Evolutionary conservation across 2,329 filamentous ascomycete genomes (phyloP).

Genomic region (Arthroderma sp.): DNA sequence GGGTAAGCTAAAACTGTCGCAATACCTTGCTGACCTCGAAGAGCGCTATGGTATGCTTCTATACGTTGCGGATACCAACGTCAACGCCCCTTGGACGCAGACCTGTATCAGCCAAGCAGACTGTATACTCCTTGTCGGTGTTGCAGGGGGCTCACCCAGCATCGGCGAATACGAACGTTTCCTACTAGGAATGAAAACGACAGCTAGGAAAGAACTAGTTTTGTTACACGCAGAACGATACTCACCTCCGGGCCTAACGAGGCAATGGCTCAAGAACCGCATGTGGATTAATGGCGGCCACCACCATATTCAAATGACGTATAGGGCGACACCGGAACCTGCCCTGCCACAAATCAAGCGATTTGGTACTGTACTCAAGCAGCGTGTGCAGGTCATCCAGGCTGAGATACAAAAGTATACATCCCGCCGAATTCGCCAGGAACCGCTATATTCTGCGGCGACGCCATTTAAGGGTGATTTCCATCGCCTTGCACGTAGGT

Average conservation of each 20-base stretch:
- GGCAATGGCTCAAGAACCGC: conserved; percentile 81
- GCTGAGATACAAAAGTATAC: conserved; percentile 98
- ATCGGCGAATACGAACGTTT: conserved; percentile 97
- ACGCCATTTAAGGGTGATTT: conserved; percentile 95
- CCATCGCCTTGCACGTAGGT: conserved; percentile 73
- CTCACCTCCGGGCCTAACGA: conserved; percentile 69
- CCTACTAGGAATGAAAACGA: conserved; percentile 92
- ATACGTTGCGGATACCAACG: conserved; percentile 91
- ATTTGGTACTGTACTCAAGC: conserved; percentile 75
- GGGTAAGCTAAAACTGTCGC: conserved; percentile 88
- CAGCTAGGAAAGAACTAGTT: conserved; percentile 83
- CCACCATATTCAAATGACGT: conserved; percentile 93
- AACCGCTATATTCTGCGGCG: conserved; percentile 78
- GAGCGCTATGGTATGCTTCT: conserved; percentile 94
- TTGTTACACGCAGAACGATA: conserved; percentile 81
- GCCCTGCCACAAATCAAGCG: conserved; percentile 63
- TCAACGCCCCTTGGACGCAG: conserved; percentile 96
- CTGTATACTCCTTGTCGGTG: conserved; percentile 81
- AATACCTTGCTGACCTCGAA: conserved; percentile 91
- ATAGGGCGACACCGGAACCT: conserved; percentile 62
- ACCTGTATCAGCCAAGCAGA: conserved; percentile 96
- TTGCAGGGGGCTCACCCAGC: conserved; percentile 77
- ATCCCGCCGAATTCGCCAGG: conserved; percentile 77
- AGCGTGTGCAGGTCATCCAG: conserved; percentile 85
- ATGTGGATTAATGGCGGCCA: conserved; percentile 98